Evolutionary conservation across 306 rosid species (phyloP), one percentile per base, ranked within the genome.

Genomic region (Dryas alaskensis): DNA sequence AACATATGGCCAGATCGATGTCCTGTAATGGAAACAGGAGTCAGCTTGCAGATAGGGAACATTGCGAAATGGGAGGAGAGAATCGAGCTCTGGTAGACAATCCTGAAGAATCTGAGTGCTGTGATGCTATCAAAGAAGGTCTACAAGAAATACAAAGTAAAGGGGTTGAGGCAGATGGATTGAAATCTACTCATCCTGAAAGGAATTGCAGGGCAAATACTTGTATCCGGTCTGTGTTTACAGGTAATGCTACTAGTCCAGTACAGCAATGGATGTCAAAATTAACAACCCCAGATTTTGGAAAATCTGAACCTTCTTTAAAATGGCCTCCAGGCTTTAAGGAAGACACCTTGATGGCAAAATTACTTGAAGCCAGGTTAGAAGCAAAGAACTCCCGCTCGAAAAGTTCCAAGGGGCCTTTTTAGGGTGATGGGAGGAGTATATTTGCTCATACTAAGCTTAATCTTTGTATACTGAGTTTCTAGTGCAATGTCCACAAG

Each of bases 271-370:
- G 84, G 92, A 91, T 77, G 74, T 75, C 87, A 7, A 85, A 77
- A 65, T 60, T 79, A 63, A 65, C 40, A 7, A 55, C 76, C 76
- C 80, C 85, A 6, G 80, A 85, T 62, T 79, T 84, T 50, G 83
- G 74, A 55, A 73, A 75, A 60, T 71, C 80, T 19, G 85, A 78
- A 73, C 73, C 76, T 60, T 80, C 80, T 27, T 75, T 73, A 53
- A 86, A 80, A 74, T 86, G 89, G 87, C 93, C 92, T 14, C 80
- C 19, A 76, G 93, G 85, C 55, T 74, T 89, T 13, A 82, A 88
- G 47, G 93, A 92, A 73, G 79, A 89, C 80, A 86, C 96, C 39
- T 84, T 92, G 88, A 79, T 92, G 90, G 92, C 96, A 69, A 90
- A 92, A 73, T 79, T 92, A 19, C 86, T 89, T n/a, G 93, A 86